Base-by-base conservation (phyloP, 2,329 filamentous ascomycete genomes). In the Colletotrichum godetiae region DNA sequence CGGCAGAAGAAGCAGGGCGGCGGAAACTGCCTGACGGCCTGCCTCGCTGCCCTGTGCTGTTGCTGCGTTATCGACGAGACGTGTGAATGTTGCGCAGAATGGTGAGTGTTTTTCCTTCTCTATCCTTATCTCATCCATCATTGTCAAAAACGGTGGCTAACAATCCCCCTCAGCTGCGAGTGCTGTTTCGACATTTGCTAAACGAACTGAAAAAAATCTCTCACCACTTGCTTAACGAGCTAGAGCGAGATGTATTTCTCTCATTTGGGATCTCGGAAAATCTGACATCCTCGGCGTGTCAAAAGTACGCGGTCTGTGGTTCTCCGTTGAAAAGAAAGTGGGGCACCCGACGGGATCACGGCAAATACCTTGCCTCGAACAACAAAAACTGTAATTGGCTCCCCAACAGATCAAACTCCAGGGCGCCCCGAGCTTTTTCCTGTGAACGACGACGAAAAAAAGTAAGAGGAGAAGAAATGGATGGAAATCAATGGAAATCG, bases 21-120 rank as follows among this genome's bases (percentile, higher is more conserved):
- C 69, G 80, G 82, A 65, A 82, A 83, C 70, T 88, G 86, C 76
- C 77, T 88, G 65, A 81, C 83, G 56, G 85, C 82, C 69, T 88
- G 86, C 81, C 79, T 88, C 59, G 86, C 86, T 10, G 81, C 83
- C 19, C 77, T 88, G 67, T 88, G 86, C 81, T 88, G 85, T 79
- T 88, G 87, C 79, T 88, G 86, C 75, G 83, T 85, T 67, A 81
- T 83, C 56, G 87, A 88, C 68, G 87, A 88, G 75, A 83, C 82
- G 35, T 88, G 86, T 78, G 87, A 88, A 77, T 86, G 84, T 76
- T 88, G 74, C 53, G 74, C 73, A 19, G 74, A 75, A 52, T 75
- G 86, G 84, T 84, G 82, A 80, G 82, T 81, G 57, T 42, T 59
- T 13, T 27, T n/a, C 27, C 11, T 19, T n/a, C 37, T 11, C 31